Percentiles rank a stretch among this genome's conserved stretches.
phyloP scores from a whole-genome alignment of 176 grass and related monocot species.

The Phragmites australis region DNA sequence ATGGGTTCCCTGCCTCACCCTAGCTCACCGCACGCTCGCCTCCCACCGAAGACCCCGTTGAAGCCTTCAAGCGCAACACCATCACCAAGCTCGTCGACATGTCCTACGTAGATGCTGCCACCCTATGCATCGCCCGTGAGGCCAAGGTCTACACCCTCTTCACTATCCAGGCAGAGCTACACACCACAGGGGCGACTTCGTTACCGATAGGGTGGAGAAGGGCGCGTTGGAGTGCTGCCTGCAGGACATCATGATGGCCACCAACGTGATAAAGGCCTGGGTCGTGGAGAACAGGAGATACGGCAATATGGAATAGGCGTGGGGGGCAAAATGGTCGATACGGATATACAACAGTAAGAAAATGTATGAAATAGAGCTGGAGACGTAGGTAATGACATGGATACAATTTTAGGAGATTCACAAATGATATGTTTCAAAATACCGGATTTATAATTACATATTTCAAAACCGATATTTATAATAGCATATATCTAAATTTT shows the following conservation, averaged over 20 bases:
- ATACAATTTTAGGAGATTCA: too few relatives aligned
- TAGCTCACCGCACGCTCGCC: constrained; percentile 24
- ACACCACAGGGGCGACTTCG: constrained; percentile 45
- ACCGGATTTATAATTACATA: too few relatives aligned
- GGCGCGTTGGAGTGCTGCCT: constrained; percentile 68
- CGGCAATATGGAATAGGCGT: too few relatives aligned
- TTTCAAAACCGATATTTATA: too few relatives aligned
- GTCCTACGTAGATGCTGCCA: constrained; percentile 32
- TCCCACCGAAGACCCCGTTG: constrained; percentile 55
- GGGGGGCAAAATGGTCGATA: too few relatives aligned
- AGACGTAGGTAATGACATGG: too few relatives aligned
- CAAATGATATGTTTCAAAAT: too few relatives aligned
- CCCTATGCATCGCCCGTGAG: constrained; percentile 45
- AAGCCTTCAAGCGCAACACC: constrained; percentile 69
- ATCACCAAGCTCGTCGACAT: constrained; percentile 61
- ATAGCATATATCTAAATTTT: too few relatives aligned
- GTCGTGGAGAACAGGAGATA: constrained; percentile 48
- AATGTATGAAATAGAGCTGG: too few relatives aligned
- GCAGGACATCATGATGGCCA: constrained; percentile 69
- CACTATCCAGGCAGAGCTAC: constrained; percentile 58
- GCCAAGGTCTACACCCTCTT: constrained; percentile 63
- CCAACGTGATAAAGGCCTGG: constrained; percentile 63
- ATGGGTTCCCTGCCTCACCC: constrained; percentile 33
- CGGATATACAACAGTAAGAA: too few relatives aligned
- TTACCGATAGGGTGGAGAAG: constrained; percentile 60